Percentiles rank a stretch among this genome's conserved stretches.
Evolutionary conservation across 306 rosid genomes (phyloP).

Genomic region (Quercus wislizeni): DNA sequence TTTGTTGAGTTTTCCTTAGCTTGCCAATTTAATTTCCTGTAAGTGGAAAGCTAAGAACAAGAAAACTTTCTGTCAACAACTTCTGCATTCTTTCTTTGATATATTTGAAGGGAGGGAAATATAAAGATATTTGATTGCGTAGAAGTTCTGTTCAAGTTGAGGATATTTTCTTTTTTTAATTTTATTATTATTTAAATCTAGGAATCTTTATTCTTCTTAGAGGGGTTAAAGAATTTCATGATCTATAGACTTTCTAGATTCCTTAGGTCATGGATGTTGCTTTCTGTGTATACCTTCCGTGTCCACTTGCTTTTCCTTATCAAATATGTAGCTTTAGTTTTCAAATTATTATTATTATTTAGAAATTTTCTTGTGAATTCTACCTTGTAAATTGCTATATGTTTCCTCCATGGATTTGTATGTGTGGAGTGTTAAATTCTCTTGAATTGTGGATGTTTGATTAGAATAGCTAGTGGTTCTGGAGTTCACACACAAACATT

Average conservation of each 20-base stretch:
- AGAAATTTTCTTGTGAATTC: not conserved
- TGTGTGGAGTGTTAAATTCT: no score
- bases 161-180: not conserved
- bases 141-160: slow-evolving; percentile 1
- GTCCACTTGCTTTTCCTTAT: slow-evolving; percentile 4
- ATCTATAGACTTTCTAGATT: slow-evolving; percentile 11
- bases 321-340: not conserved
- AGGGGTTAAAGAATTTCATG: not conserved
- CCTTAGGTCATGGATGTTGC: not conserved
- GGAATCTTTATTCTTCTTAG: not conserved
- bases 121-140: slow-evolving; percentile 9
- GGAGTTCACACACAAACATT: slow-evolving; percentile 13
- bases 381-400: not conserved
- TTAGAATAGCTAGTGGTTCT: not conserved
- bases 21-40: slow-evolving; percentile 1
- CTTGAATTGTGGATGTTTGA: not conserved
- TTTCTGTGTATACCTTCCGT: slow-evolving; percentile 6
- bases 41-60: not conserved
- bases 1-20: not conserved
- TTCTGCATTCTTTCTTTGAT: not conserved
- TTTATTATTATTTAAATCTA: not conserved
- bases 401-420: not conserved
- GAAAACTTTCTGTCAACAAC: not conserved
- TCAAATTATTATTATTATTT: not conserved
- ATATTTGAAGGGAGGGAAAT: not conserved